Evolutionary conservation across 2,329 filamentous ascomycete species (phyloP), one percentile per base, ranked within the genome.

Genomic region (Thermothelomyces thermophilus): DNA sequence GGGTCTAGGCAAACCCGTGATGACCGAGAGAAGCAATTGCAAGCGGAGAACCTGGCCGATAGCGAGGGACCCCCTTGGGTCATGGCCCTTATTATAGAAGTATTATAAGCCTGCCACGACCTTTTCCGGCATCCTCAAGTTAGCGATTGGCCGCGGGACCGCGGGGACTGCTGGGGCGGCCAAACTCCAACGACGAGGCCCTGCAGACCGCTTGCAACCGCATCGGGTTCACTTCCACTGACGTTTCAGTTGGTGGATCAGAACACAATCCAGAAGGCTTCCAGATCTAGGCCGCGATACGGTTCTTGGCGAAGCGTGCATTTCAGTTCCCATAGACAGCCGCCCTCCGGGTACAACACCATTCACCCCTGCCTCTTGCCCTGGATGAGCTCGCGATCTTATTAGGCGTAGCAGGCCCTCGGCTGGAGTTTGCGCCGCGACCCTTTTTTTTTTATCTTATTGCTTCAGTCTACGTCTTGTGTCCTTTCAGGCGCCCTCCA

Each of bases 171-270:
- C 24, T 26, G 9, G 5, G 24, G 5, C 24, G 24, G 24, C 24
- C 24, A 9, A 26, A 9, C 5, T 26, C n/a, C 24, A 26, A 26
- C 9, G 24, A 26, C 24, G 9, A 9, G 24, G 24, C 24, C 24
- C 24, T 26, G 24, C 24, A 26, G 24, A 26, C 5, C 24, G 24
- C 24, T 26, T 26, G 24, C 9, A 9, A 5, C 9, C 5, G 24
- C 24, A 26, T 26, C 24, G 24, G 24, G 33, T 16, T 30, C 41
- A 16, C 14, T 34, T 14, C 30, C 41, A 33, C 42, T 36, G 40
- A 34, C 35, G 57, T 60, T 55, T 56, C 55, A 53, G 48, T 22
- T 50, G 36, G 55, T 24, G 33, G 51, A 57, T 60, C 56, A 51
- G 41, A 53, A 50, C 24, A 35, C 47, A n/a, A 47, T 57, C 52